phyloP scores from a whole-genome alignment of 1,139 yeast species.

The Blastobotrys aristatus region DNA sequence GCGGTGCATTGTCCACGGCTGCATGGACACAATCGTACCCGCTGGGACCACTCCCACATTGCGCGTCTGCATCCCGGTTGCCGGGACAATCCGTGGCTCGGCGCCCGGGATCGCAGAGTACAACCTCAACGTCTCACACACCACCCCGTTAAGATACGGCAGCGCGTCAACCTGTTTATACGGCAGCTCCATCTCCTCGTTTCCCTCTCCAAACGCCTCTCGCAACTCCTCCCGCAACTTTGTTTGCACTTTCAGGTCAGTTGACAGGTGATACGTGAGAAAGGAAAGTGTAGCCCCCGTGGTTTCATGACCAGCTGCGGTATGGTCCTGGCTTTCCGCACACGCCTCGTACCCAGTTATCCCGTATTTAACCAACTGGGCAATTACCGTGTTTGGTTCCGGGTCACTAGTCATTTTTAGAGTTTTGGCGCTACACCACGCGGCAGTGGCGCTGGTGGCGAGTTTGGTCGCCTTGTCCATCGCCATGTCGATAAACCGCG shows the following conservation, averaged over 20 bases:
- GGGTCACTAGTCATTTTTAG: constrained; percentile 13
- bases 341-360: constrained; percentile 35
- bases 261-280: constrained; percentile 54
- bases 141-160: constrained; percentile 52
- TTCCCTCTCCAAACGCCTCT: constrained; percentile 20
- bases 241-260: constrained; percentile 44
- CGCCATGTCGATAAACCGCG: constrained; percentile 48
- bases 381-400: constrained; percentile 39
- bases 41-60: constrained; percentile 39
- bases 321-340: constrained; percentile 47
- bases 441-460: constrained; percentile 41
- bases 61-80: constrained; percentile 30
- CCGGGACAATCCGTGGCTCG: constrained; percentile 55
- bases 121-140: constrained; percentile 54
- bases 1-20: constrained; percentile 63
- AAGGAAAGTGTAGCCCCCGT: constrained; percentile 64
- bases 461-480: constrained; percentile 40
- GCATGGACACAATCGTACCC: constrained; percentile 57
- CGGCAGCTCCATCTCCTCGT: constrained; percentile 6
- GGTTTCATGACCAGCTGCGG: constrained; percentile 73
- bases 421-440: constrained; percentile 46
- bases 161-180: constrained; percentile 43
- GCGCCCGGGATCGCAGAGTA: constrained; percentile 74
- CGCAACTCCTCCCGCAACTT: constrained; percentile 43
- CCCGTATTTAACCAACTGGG: constrained; percentile 34